Evolutionary conservation across 306 rosid species (phyloP).

Genomic region (Begonia loranthoides): DNA sequence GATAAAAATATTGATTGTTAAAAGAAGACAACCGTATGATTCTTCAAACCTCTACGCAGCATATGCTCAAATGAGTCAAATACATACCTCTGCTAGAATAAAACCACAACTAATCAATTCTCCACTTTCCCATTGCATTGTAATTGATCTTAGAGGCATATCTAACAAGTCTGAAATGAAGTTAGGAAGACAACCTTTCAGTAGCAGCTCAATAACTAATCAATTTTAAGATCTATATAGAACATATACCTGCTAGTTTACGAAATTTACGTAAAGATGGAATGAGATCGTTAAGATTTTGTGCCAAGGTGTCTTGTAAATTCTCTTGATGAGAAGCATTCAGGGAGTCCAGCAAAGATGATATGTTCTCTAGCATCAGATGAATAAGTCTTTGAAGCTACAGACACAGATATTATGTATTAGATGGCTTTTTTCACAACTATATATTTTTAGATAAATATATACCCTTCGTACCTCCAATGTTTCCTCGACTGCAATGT

Average conservation of each 20-base stretch:
- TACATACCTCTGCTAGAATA: slow-evolving; percentile 53
- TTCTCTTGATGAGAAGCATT: slow-evolving; percentile 28
- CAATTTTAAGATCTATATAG: not conserved
- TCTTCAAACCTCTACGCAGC: too few species aligned
- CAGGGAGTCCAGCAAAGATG: slow-evolving; percentile 56
- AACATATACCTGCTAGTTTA: slow-evolving; percentile 71
- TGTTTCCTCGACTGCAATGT: slow-evolving; percentile 93
- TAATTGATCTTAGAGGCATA: slow-evolving; percentile 75
- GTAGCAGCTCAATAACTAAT: slow-evolving; percentile 6
- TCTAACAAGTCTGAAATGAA: slow-evolving; percentile 60
- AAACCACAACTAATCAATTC: slow-evolving; percentile 47
- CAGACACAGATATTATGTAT: slow-evolving; percentile 12
- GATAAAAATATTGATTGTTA: too few species aligned
- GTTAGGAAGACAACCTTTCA: slow-evolving; percentile 3
- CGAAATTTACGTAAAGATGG: slow-evolving; percentile 71
- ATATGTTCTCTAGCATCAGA: slow-evolving; percentile 56
- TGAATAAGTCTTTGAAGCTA: slow-evolving; percentile 75
- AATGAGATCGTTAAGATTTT: slow-evolving; percentile 37
- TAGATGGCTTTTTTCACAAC: slow-evolving; percentile 12
- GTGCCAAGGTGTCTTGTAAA: slow-evolving; percentile 26
- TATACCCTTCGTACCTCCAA: slow-evolving; percentile 41
- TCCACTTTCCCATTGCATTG: slow-evolving; percentile 72
- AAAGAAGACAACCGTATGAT: not conserved
- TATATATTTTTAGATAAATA: slow-evolving; percentile 7
- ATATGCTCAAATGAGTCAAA: slow-evolving; percentile 6